Conservation (phyloP, 345 rosid genomes). For the Populus pruinosa region DNA sequence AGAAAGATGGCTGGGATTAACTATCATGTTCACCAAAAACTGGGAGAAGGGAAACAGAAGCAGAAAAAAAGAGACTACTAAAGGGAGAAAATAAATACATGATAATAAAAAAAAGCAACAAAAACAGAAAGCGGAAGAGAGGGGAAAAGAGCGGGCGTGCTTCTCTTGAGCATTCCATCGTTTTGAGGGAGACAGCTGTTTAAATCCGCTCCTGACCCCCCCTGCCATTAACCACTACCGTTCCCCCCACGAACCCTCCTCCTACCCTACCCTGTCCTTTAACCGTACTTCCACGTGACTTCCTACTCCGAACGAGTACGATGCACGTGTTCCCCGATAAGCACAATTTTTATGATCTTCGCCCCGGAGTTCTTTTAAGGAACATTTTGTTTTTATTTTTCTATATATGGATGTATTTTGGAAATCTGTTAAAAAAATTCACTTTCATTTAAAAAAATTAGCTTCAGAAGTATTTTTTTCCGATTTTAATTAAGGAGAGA, state of each 20-base stretch:
- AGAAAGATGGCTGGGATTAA: no score
- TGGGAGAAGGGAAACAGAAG: not conserved
- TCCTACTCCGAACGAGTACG: conserved; percentile 2
- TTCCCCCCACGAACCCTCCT: conserved; percentile 21
- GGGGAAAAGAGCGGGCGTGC: not conserved
- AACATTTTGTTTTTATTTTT: no score
- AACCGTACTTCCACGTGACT: conserved; percentile 29
- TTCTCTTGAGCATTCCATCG: not conserved
- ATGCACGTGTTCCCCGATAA: conserved; percentile 22
- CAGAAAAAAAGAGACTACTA: not conserved
- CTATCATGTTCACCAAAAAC: no score
- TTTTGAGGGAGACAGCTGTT: conserved; percentile 36
- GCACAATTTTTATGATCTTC: not conserved
- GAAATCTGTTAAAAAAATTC: no score
- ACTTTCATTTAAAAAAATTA: no score
- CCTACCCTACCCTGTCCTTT: conserved; percentile 27
- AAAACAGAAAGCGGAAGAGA: not conserved
- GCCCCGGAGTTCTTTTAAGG: no score
- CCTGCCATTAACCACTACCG: conserved; percentile 8
- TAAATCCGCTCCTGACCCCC: not conserved
- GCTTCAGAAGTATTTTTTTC: no score
- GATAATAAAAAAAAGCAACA: not conserved
- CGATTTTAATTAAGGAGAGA: no score
- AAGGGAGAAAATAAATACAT: not conserved
- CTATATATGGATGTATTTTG: no score